Evolutionary conservation across 345 rosid species (phyloP), one percentile per base, ranked within the genome.

Genomic region (Eucalyptus polyanthemos): DNA sequence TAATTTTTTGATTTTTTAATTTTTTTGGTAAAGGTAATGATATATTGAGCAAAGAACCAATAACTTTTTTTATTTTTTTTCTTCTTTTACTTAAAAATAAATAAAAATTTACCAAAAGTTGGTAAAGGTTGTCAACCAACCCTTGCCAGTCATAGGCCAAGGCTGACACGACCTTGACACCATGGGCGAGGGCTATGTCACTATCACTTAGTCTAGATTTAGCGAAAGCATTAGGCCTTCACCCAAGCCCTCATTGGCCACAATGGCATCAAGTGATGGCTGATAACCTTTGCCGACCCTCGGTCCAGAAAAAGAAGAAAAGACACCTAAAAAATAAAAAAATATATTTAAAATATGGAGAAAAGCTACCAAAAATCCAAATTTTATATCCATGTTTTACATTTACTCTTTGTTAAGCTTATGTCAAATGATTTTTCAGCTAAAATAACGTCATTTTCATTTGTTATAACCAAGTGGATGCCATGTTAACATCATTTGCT

Each of bases 401-500:
- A 1, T 24, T 56, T 56, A 24, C 14, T 56, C 6, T 24, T 13
- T 0, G 1, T 53, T 53, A 56, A 56, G 29, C 6, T 56, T 56
- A 0, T 22, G 1, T 56, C 0, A 56, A 0, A 56, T 56, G 13
- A 53, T 56, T 56, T 56, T 56, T 56, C 1, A 22, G 3, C 62
- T 2, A 22, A 56, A 24, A 56, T 0, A 56, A 56, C 0, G 1
- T 9, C 6, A 0, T 21, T 53, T 22, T 53, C 25, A 21, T 8
- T 53, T 53, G 58, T 53, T 4, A 53, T 53, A 53, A 4, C 2
- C 58, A 53, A 0, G 0, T 8, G 58, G 58, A 53, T 0, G 10
- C 58, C 58, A 4, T 56, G 27, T 56, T 56, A 56, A 24, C 62
- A 9, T 24, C 1, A 2, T 22, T 9, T 10, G 29, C 62, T 56